Conservation (phyloP, 371 early-diverging fungal species). For the Phascolomyces articulosus region DNA sequence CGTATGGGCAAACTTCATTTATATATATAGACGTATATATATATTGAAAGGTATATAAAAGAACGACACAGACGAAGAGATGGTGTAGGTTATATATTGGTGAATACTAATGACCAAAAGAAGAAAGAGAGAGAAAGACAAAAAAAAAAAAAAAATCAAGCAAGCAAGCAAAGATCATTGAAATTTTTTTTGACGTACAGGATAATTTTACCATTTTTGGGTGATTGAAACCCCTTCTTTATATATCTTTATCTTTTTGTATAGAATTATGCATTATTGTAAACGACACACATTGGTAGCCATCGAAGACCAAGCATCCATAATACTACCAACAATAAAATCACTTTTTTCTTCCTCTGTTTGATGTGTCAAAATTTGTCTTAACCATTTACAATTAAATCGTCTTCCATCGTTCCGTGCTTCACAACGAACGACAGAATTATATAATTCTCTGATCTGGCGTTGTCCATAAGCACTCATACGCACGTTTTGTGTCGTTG, state of each 20-base stretch:
- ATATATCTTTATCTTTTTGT: no score
- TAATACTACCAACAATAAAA: slow-evolving; percentile 43
- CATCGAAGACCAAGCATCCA: slow-evolving; percentile 42
- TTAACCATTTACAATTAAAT: slow-evolving; percentile 60
- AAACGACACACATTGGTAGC: slow-evolving; percentile 37
- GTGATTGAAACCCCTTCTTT: neutral
- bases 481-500: slow-evolving; percentile 54
- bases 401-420: slow-evolving; percentile 47
- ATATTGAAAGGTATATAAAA: no score
- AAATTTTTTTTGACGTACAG: neutral
- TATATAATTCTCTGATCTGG: slow-evolving; percentile 55
- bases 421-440: slow-evolving; percentile 57
- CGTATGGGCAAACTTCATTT: slow-evolving; percentile 27
- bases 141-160: no score
- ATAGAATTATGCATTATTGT: slow-evolving; percentile 22
- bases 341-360: slow-evolving; percentile 47
- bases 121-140: neutral
- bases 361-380: slow-evolving; percentile 44
- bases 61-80: neutral
- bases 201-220: neutral
- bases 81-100: neutral
- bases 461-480: slow-evolving; percentile 55
- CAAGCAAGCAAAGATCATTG: neutral
- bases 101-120: neutral
- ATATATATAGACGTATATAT: no score